Evolutionary conservation across 2,329 filamentous ascomycete species (phyloP), one percentile per base, ranked within the genome.

Genomic region (Monosporascus sp.): DNA sequence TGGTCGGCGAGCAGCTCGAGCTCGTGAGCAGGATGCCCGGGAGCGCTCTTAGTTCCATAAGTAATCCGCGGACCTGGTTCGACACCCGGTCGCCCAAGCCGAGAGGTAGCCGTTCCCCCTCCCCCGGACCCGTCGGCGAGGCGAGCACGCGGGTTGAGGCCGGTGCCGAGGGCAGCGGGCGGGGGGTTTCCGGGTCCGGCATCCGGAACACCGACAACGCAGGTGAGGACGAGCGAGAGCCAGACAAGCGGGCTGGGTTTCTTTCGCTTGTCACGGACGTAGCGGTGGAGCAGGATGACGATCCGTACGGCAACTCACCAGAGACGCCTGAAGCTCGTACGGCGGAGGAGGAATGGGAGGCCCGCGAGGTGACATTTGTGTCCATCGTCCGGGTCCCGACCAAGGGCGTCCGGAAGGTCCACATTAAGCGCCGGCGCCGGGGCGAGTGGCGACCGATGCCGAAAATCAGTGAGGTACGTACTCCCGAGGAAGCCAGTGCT

Each of bases 31-130:
- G 35, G 3, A 37, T 41, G 11, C 20, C 47, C 5, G 24, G 22
- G 22, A 45, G 46, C 18, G 49, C 54, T 1, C 47, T 41, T 6
- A 27, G 25, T 22, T 41, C 54, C 4, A 46, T 35, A 8, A 47
- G 49, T 1, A 11, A 35, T 35, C 58, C 56, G 17, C 55, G 60
- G 14, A 37, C 54, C 37, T 63, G 58, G 58, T n/a, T 62, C n/a
- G 53, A 54, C 9, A 41, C 58, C 24, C 49, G 50, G 11, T 11
- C 37, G 1, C 35, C 51, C 2, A 37, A 17, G 41, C 38, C 17
- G 9, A 11, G 43, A 41, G 9, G 46, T 49, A 25, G 11, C 41
- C 24, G 7, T 9, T 17, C 6, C 14, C 20, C 27, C 15, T 18
- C 25, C 3, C 2, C 50, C 15, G 53, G 58, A 11, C 54, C 56